Conservation (phyloP, 176 grass and related monocot species). For the Aegilops speltoides region DNA sequence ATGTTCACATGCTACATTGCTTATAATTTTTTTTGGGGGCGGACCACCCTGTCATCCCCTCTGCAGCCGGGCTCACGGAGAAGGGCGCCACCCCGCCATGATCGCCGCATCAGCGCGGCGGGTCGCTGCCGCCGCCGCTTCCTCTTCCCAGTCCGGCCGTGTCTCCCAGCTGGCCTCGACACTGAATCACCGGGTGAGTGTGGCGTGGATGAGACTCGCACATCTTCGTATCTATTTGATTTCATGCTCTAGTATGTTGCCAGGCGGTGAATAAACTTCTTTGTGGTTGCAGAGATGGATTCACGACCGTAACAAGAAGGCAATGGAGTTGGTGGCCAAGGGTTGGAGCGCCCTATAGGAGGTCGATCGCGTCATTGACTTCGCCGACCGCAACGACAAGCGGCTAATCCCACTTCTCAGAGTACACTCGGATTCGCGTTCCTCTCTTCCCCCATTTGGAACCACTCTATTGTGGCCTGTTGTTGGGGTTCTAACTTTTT, state of each 20-base stretch:
- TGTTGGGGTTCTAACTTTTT: background rate
- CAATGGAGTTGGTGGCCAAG: slow-evolving; percentile 86
- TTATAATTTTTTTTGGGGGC: too few relatives aligned
- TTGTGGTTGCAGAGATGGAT: slow-evolving; percentile 60
- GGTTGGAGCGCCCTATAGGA: slow-evolving; percentile 94
- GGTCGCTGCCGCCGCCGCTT: background rate
- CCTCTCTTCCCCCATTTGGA: background rate
- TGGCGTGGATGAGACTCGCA: background rate
- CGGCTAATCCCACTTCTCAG: slow-evolving; percentile 82
- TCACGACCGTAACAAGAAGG: slow-evolving; percentile 86
- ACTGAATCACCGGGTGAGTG: slow-evolving; percentile 39
- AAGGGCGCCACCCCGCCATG: slow-evolving; percentile 14
- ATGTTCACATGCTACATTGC: too few relatives aligned
- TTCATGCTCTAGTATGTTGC: background rate
- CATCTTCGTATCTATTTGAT: background rate
- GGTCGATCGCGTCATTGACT: slow-evolving; percentile 88
- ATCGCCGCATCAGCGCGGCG: too few relatives aligned
- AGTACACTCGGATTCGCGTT: slow-evolving; percentile 34
- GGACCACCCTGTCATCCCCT: background rate
- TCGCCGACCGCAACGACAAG: slow-evolving; percentile 72
- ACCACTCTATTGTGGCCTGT: background rate
- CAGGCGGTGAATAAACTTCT: background rate
- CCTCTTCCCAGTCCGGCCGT: background rate
- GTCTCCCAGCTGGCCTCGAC: slow-evolving; percentile 15
- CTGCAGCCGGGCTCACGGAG: background rate